phyloP scores from a whole-genome alignment of 75 land plant genomes.

The Larix kaempferi region DNA sequence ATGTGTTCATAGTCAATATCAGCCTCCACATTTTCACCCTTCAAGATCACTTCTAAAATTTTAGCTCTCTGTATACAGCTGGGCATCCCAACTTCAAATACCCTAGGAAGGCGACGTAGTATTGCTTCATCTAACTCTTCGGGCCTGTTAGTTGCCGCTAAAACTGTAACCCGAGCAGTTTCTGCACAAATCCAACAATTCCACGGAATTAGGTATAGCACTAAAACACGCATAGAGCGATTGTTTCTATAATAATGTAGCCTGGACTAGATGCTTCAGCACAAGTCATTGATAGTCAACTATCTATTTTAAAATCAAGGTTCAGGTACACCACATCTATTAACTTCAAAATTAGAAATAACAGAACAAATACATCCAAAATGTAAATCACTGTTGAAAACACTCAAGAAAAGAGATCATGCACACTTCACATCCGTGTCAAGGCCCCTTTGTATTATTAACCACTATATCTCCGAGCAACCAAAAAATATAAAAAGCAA shows the following conservation, averaged over 20 bases:
- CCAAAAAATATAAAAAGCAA: too few species aligned
- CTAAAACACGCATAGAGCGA: background rate
- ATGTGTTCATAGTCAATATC: constrained; percentile 61
- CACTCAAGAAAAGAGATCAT: background rate
- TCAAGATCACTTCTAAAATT: constrained; percentile 81
- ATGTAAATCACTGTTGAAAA: background rate
- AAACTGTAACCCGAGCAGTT: constrained; percentile 93
- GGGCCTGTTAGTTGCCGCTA: constrained; percentile 99
- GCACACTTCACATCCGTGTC: background rate
- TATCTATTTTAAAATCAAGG: background rate
- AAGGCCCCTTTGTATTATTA: background rate
- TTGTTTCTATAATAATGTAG: background rate
- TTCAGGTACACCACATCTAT: background rate
- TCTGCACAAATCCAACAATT: constrained; percentile 33
- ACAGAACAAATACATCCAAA: background rate
- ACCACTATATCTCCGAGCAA: too few species aligned
- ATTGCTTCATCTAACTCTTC: constrained; percentile 99
- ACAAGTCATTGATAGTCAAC: background rate
- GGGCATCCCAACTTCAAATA: constrained; percentile 95
- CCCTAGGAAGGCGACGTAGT: constrained; percentile 82
- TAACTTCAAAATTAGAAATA: background rate
- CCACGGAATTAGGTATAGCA: background rate
- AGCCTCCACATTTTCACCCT: constrained; percentile 75
- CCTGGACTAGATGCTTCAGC: background rate
- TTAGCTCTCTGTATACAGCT: constrained; percentile 63